These are phyloP conservation scores for Globisporangium megalacanthum DNA, from an alignment of 352 stramenopile genomes.

Conservation along the genomic window DNA sequence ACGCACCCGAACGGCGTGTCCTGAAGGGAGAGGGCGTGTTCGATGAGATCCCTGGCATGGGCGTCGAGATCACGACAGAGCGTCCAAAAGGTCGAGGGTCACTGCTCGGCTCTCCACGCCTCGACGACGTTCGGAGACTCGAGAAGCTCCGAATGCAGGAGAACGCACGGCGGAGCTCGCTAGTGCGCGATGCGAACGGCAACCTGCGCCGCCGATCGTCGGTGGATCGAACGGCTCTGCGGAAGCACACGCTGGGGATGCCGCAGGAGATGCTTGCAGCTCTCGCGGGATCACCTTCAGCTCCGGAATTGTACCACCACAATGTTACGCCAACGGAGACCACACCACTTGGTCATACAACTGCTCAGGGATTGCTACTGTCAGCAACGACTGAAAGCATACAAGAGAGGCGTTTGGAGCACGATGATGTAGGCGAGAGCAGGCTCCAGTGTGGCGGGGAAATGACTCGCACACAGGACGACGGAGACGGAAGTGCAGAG, in stretches of 20 bases:
- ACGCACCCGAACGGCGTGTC: conserved; percentile 25
- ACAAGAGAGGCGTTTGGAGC: not conserved
- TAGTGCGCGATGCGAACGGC: conserved; percentile 15
- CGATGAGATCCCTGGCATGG: conserved; percentile 38
- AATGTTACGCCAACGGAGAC: not conserved
- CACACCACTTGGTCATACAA: not conserved
- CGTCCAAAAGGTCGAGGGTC: conserved; percentile 16
- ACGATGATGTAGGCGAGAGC: not conserved
- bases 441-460: not conserved
- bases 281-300: conserved; percentile 1
- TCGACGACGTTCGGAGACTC: conserved; percentile 4
- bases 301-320: conserved; percentile 3
- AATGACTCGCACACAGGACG: not conserved
- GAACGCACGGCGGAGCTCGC: conserved; percentile 14
- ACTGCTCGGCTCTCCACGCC: conserved; percentile 1
- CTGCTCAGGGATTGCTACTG: not conserved
- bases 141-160: conserved; percentile 16
- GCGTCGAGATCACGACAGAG: conserved; percentile 52
- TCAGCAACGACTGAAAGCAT: not conserved
- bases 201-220: conserved; percentile 11
- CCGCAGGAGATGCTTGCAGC: not conserved
- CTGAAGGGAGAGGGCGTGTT: conserved; percentile 34
- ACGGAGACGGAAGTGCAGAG: not conserved
- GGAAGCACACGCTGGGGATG: not conserved
- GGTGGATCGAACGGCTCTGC: not conserved